These are phyloP conservation scores for Mycena filopes DNA, from an alignment of 768 basidiomycete genomes.

Conservation along the genomic window DNA sequence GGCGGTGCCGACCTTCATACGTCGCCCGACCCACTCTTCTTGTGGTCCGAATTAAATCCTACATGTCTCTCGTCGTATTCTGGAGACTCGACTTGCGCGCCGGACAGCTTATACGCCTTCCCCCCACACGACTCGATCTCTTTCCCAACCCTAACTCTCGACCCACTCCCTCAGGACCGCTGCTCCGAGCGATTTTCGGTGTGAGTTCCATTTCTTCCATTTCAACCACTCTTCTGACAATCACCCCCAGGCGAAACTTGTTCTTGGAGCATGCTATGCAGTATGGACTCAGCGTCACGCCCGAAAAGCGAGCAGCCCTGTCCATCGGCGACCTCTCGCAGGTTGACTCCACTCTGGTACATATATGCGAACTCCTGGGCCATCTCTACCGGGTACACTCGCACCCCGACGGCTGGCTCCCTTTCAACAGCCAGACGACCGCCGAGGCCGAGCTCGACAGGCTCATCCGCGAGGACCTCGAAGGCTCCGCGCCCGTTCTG, in stretches of 20 bases:
- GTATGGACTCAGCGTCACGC: constrained; percentile 26
- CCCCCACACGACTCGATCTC: constrained; percentile 9
- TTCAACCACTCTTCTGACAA: neutral
- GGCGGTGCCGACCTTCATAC: neutral
- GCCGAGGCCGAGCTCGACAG: constrained; percentile 16
- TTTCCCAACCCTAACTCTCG: neutral
- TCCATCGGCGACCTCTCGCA: constrained; percentile 20
- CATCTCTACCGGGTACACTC: constrained; percentile 12
- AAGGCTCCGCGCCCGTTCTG: neutral
- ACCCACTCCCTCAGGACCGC: neutral
- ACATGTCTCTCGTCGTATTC: neutral
- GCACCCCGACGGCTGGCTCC: constrained; percentile 14
- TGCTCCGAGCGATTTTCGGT: neutral
- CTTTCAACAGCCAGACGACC: constrained; percentile 8
- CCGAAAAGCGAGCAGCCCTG: constrained; percentile 19
- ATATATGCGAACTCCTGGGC: constrained; percentile 21
- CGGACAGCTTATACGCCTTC: neutral
- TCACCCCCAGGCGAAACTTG: constrained; percentile 9
- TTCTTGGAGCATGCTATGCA: constrained; percentile 24
- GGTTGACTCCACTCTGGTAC: constrained; percentile 17
- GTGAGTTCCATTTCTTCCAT: neutral
- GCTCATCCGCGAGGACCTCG: constrained; percentile 10
- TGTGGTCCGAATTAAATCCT: constrained; percentile 8
- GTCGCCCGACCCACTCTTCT: neutral
- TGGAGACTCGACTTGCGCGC: neutral